Evolutionary conservation across 306 rosid genomes (phyloP).

Genomic region (Inga laurina): DNA sequence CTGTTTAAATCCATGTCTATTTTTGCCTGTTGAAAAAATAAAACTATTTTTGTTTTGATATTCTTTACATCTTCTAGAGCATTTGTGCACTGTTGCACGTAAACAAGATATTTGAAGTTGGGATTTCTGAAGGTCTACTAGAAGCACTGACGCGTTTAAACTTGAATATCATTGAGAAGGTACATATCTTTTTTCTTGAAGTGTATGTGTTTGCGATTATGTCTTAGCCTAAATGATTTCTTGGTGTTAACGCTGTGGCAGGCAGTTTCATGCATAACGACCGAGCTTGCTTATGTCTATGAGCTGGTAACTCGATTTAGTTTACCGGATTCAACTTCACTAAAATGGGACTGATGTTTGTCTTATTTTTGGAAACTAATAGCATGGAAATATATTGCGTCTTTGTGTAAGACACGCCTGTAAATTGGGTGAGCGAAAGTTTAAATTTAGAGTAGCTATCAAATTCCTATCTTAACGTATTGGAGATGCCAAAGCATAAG

Average conservation of each 20-base stretch:
- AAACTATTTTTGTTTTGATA: constrained; percentile 5
- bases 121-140: constrained; percentile 84
- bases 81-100: constrained; percentile 84
- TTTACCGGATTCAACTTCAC: constrained; percentile 9
- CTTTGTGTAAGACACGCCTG: neutral
- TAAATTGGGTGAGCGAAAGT: neutral
- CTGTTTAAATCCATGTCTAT: constrained; percentile 13
- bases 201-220: constrained; percentile 24
- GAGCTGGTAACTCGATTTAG: constrained; percentile 68
- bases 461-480: neutral
- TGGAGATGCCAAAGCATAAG: neutral
- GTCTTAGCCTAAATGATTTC: constrained; percentile 28
- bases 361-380: neutral
- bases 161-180: constrained; percentile 84
- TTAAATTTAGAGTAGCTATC: neutral
- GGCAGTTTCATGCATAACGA: constrained; percentile 79
- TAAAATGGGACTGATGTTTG: neutral
- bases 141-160: constrained; percentile 65
- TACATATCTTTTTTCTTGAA: constrained; percentile 33
- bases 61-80: constrained; percentile 52
- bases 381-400: neutral
- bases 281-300: constrained; percentile 88
- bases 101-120: constrained; percentile 94
- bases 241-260: constrained; percentile 39
- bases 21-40: constrained; percentile 24